Conservation (phyloP, 164 flowering plant species). For the Piper betle region DNA sequence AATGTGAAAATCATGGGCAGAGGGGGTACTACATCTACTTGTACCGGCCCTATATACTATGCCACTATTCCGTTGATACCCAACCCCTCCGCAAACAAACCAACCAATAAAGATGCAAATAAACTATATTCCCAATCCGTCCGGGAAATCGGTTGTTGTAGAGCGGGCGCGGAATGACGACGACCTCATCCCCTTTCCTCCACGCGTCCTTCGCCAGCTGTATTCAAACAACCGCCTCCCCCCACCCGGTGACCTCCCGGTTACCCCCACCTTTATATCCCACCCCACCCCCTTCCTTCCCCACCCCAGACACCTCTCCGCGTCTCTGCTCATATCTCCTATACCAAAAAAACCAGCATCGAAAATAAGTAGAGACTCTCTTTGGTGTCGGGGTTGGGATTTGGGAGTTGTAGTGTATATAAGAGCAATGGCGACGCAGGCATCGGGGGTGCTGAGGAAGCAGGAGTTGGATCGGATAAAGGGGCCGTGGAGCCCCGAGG, state of each 20-base stretch:
- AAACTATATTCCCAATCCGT: too few species aligned
- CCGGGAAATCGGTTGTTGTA: neutral
- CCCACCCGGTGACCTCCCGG: neutral
- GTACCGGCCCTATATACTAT: too few species aligned
- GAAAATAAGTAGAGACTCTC: too few species aligned
- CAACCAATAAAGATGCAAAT: too few species aligned
- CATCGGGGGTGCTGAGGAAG: neutral
- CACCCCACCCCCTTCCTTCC: neutral
- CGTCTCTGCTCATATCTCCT: neutral
- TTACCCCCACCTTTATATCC: neutral
- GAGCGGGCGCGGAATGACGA: neutral
- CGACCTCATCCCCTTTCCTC: neutral
- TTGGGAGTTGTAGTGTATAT: too few species aligned
- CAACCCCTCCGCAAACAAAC: too few species aligned
- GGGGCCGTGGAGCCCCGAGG: constrained; percentile 98
- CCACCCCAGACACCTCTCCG: neutral
- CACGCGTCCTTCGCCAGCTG: constrained; percentile 36
- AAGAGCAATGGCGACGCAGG: neutral
- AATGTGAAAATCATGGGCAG: too few species aligned
- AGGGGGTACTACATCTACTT: too few species aligned
- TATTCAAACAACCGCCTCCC: constrained; percentile 12
- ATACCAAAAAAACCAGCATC: neutral
- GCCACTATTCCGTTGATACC: too few species aligned
- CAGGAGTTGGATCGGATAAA: constrained; percentile 70
- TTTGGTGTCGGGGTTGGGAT: too few species aligned